Evolutionary conservation across 768 basidiomycete genomes (phyloP), one percentile per base, ranked within the genome.

Genomic region (Serendipita indica): DNA sequence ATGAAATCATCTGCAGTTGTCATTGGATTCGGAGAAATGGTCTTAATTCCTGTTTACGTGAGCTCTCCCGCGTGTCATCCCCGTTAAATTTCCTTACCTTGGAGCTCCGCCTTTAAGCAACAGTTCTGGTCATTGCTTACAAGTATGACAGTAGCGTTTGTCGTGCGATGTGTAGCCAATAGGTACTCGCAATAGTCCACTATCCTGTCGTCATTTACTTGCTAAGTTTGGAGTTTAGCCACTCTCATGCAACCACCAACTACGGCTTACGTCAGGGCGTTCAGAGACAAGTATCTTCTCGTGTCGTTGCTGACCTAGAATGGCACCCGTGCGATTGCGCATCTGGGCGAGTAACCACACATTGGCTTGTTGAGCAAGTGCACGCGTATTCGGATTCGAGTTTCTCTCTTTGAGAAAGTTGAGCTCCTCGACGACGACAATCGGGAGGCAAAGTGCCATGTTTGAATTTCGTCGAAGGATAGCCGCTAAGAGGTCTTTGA

Each of bases 171-270:
- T 33, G n/a, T 13, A 25, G 16, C 67, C 46, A 61, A 57, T 62
- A 83, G 86, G 67, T 81, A 84, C 63, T 74, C 70, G 64, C 82
- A 84, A 64, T 87, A 90, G 66, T 89, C 89, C 57, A 84, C 69
- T 64, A 91, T 87, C 35, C 84, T 69, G 57, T 74, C 73, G 64
- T 91, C 88, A 64, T 87, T 88, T 60, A 64, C 68, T 65, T 74
- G 73, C 62, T 75, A 74, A 56, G 61, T 63, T 27, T 65, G 64
- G 18, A 66, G 61, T 61, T 63, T 59, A 65, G 68, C 49, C 25
- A 45, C 33, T 52, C 35, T 18, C 10, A 43, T 52, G 62, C 52
- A 41, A 57, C 33, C 39, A 61, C 18, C 18, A 33, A 3, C 39
- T 2, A 41, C 27, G 20, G 65, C 76, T 60, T 58, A 79, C 82